Base-by-base conservation (phyloP, 2,329 filamentous ascomycete species). In the Monilinia aucupariae region DNA sequence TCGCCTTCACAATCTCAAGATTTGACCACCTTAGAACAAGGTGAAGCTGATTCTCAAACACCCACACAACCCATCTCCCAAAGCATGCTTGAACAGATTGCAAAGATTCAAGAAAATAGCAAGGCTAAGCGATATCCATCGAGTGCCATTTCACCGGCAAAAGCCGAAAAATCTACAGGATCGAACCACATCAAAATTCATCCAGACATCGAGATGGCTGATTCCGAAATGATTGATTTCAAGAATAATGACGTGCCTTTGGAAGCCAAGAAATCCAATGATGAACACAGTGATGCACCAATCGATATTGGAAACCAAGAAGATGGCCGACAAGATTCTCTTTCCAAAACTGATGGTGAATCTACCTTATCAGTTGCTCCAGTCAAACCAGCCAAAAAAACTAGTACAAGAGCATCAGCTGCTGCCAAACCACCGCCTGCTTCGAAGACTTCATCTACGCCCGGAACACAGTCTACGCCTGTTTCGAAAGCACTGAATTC, bases 241-340 rank as follows among this genome's bases (percentile, higher is more conserved):
- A 13, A 47, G 13, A 47, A 22, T 8, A 13, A 47, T 25, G n/a
- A 5, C 20, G 4, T 47, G 27, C 30, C 8, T 47, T 8, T 4
- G 9, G 7, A 17, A 34, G 4, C 27, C n/a, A 47, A 1, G 2
- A 25, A 15, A 9, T 13, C 27, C 25, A 12, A 47, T 20, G 15
- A 5, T 9, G 25, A 34, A 37, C 30, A 8, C 4, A 4, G 48
- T 25, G 13, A 37, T 47, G 20, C 27, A 47, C 13, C 41, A 34
- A n/a, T 8, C 13, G n/a, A 47, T 17, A 37, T 34, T 47, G 54
- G 41, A 58, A 58, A 58, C 30, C 54, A 58, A 47, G n/a, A 47
- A 15, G 41, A 47, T 45, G 41, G 30, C 8, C 41, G 20, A 20
- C 27, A 47, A 48, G 54, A 58, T 45, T 58, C 41, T 12, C 54